Evolutionary conservation across 2,329 filamentous ascomycete genomes (phyloP), one percentile per base, ranked within the genome.

Genomic region (Xylaria sp.): DNA sequence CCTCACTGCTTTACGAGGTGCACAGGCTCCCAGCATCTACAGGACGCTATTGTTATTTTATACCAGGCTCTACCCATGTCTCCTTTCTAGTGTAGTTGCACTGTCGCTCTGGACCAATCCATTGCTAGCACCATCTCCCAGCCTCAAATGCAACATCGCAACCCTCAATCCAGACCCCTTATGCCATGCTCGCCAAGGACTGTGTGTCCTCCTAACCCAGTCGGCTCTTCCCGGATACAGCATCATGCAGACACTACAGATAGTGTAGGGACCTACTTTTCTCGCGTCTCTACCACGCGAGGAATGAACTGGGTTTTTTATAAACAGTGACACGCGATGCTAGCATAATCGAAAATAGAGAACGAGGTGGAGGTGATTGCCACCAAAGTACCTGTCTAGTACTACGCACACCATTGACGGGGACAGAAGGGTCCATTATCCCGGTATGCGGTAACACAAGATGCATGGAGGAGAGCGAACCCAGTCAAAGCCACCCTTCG

Each of bases 381-480:
- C 33, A 42, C 45, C 45, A 17, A 13, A 17, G 27, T 31, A 33
- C 9, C 44, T 50, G 15, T 15, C 29, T 31, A 4, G 29, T n/a
- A n/a, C n/a, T 31, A 31, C 4, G 29, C 7, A 11, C 20, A 13
- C 20, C 42, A 22, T 31, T 2, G 38, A 36, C 22, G n/a, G 3
- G n/a, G 3, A 13, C 42, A 36, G 39, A 47, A 45, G 7, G 9
- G 15, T 11, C 56, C 56, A 49, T 44, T 22, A 20, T 39, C 31
- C 20, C 22, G 44, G 44, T 44, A 49, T 59, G 31, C 6, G 31
- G 56, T 39, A 20, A 36, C 56, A 59, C 56, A 38, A 38, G 29
- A 38, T 59, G 31, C 29, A 49, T 49, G n/a, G 53, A 47, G 56
- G 57, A 42, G 39, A 47, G 38, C 59, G 31, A 62, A 38, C 50